Conservation (phyloP, 768 basidiomycete genomes). For the Boletus rex-veris region DNA sequence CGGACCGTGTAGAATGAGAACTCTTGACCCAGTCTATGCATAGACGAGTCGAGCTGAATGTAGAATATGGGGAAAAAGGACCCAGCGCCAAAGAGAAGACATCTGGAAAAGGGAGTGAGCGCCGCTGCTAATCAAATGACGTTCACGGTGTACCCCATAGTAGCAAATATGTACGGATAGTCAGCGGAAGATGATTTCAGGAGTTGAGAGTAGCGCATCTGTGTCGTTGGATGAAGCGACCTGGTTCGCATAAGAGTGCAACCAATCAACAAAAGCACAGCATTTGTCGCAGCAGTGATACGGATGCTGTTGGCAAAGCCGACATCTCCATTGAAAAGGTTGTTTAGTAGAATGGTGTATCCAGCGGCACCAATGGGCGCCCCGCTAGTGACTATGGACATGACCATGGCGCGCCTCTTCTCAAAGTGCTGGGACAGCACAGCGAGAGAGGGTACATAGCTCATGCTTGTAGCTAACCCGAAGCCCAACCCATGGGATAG, state of each 20-base stretch:
- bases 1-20: constrained; percentile 57
- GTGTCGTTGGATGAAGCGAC: constrained; percentile 25
- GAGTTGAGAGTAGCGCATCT: constrained; percentile 15
- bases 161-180: constrained; percentile 25
- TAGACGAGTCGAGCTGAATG: constrained; percentile 52
- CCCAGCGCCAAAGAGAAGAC: constrained; percentile 22
- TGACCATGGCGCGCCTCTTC: constrained; percentile 37
- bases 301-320: constrained; percentile 45
- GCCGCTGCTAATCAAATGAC: background rate
- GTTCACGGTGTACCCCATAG: constrained; percentile 17
- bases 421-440: constrained; percentile 46
- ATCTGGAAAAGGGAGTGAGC: constrained; percentile 5
- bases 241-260: constrained; percentile 38
- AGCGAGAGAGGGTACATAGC: constrained; percentile 41
- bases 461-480: constrained; percentile 42
- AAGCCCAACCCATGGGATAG: constrained; percentile 37
- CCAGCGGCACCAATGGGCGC: constrained; percentile 28
- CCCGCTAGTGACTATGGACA: constrained; percentile 40
- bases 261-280: constrained; percentile 35
- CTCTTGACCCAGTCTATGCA: constrained; percentile 40
- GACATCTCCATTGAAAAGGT: constrained; percentile 10
- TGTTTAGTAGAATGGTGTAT: constrained; percentile 31
- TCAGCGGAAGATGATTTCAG: constrained; percentile 18
- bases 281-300: constrained; percentile 41
- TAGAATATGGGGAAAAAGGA: constrained; percentile 40